Conservation (phyloP, 1,284 basidiomycete genomes). For the Papiliotrema fonsecae region DNA sequence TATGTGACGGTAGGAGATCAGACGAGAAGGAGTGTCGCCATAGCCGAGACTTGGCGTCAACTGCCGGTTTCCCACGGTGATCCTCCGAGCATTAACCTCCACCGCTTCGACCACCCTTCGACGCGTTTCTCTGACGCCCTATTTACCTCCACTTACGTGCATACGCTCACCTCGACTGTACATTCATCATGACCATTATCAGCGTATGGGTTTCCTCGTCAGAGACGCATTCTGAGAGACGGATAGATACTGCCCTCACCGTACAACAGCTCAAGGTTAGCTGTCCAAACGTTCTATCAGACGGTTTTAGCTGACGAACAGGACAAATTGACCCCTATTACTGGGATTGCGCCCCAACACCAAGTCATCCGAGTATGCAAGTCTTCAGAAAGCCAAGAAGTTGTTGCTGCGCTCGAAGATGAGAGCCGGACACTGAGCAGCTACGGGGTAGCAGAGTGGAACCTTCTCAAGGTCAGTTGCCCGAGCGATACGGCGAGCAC, state of each 20-base stretch:
- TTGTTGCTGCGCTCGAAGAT: conserved; percentile 59
- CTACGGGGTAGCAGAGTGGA: conserved; percentile 58
- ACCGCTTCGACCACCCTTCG: not conserved
- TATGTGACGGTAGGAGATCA: not conserved
- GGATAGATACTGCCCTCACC: conserved; percentile 67
- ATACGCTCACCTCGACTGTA: not conserved
- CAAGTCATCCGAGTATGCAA: conserved; percentile 65
- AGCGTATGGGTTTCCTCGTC: conserved; percentile 75
- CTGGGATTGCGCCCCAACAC: conserved; percentile 73
- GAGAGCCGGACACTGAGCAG: conserved; percentile 64
- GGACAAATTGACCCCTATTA: conserved; percentile 81
- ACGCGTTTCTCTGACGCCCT: too few species aligned
- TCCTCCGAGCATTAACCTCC: too few species aligned
- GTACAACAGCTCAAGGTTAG: conserved; percentile 72
- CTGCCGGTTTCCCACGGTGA: conserved; percentile 5
- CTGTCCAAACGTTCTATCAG: not conserved
- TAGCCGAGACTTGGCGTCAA: not conserved
- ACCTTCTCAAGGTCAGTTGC: conserved; percentile 59
- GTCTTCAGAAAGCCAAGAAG: conserved; percentile 52
- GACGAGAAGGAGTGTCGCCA: not conserved
- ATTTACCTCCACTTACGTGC: too few species aligned
- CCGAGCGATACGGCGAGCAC: not conserved
- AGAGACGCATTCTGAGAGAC: conserved; percentile 79
- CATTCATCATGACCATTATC: conserved; percentile 44
- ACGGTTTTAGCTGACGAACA: conserved; percentile 37